A percentile compares a stretch with the other conserved stretches of the same genome.
phyloP scores from a whole-genome alignment of 2,329 filamentous ascomycete species.

The Alternaria brassicae region DNA sequence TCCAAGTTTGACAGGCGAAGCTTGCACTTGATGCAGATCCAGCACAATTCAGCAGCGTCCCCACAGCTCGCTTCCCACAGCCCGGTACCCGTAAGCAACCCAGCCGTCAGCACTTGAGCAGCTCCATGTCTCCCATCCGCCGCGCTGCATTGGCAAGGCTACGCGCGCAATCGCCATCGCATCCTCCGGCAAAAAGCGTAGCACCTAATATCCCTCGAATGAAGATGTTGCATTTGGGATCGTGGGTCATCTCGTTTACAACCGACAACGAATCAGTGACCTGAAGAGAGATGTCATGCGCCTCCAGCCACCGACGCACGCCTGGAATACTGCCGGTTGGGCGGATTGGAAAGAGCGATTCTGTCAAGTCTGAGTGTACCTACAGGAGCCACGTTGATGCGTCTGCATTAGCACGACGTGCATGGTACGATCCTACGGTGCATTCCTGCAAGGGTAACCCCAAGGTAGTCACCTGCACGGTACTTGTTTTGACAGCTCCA shows the following conservation, averaged over 20 bases:
- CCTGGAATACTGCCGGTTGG: constrained; percentile 45
- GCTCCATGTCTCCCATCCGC: not conserved
- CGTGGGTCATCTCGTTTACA: constrained; percentile 3
- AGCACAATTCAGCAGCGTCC: constrained; percentile 4
- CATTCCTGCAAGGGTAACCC: not conserved
- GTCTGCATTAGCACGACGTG: constrained; percentile 9
- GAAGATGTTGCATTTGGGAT: not conserved
- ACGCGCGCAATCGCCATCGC: constrained; percentile 4
- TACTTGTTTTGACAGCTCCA: constrained; percentile 3
- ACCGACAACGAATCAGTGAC: constrained; percentile 8
- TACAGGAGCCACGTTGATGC: constrained; percentile 35
- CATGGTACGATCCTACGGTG: not conserved
- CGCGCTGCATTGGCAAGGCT: constrained; percentile 3
- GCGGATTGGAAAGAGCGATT: constrained; percentile 7
- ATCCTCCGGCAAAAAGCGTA: constrained; percentile 1
- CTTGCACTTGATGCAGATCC: constrained; percentile 1
- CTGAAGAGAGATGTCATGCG: constrained; percentile 4
- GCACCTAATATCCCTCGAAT: constrained; percentile 14
- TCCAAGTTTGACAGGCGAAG: constrained; percentile 15
- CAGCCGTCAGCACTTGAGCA: not conserved
- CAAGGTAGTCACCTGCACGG: constrained; percentile 4
- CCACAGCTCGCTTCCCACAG: constrained; percentile 8
- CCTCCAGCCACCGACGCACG: constrained; percentile 26
- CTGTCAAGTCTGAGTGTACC: constrained; percentile 9
- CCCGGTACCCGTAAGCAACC: constrained; percentile 3